A percentile compares a stretch with the other conserved stretches of the same genome.
These are phyloP conservation scores for Metschnikowia amazonensis DNA, from an alignment of 805 yeast genomes.

Conservation along the genomic window DNA sequence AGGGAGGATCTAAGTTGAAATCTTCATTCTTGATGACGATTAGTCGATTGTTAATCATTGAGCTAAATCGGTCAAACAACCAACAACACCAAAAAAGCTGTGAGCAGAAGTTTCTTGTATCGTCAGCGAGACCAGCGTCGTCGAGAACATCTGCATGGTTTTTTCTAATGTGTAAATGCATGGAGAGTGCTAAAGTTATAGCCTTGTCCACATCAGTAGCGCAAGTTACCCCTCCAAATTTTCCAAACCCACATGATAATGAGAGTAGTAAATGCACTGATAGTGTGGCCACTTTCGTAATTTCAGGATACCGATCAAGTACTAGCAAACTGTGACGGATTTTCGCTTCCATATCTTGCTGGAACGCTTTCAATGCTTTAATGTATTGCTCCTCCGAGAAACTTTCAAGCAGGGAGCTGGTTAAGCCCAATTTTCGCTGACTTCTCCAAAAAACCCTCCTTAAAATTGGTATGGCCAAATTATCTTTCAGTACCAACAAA, in stretches of 20 bases:
- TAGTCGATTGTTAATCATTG: slow-evolving; percentile 38
- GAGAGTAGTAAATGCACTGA: slow-evolving; percentile 23
- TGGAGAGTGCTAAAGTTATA: slow-evolving; percentile 4
- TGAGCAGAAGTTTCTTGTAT: slow-evolving; percentile 16
- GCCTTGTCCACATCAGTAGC: slow-evolving; percentile 2
- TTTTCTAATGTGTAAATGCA: slow-evolving; percentile 20
- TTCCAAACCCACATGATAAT: slow-evolving; percentile 2
- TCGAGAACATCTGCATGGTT: not conserved
- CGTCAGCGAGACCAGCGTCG: not conserved
- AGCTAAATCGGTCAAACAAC: slow-evolving; percentile 32
- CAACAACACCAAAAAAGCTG: slow-evolving; percentile 35
- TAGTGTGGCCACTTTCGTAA: slow-evolving; percentile 24
- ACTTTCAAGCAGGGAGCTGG: not conserved
- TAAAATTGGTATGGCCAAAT: slow-evolving; percentile 25
- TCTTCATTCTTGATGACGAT: slow-evolving; percentile 36
- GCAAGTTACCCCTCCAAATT: not conserved
- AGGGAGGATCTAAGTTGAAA: slow-evolving; percentile 31
- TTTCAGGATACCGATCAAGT: slow-evolving; percentile 31
- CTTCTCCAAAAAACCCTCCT: slow-evolving; percentile 19
- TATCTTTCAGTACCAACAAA: slow-evolving; percentile 27
- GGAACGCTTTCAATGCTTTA: slow-evolving; percentile 15
- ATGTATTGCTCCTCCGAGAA: slow-evolving; percentile 9
- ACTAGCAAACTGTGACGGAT: slow-evolving; percentile 30
- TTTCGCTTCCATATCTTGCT: slow-evolving; percentile 27
- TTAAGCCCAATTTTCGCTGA: not conserved